Evolutionary conservation across 2,329 filamentous ascomycete genomes (phyloP), one percentile per base, ranked within the genome.

Genomic region (Colletotrichum endophyticum): DNA sequence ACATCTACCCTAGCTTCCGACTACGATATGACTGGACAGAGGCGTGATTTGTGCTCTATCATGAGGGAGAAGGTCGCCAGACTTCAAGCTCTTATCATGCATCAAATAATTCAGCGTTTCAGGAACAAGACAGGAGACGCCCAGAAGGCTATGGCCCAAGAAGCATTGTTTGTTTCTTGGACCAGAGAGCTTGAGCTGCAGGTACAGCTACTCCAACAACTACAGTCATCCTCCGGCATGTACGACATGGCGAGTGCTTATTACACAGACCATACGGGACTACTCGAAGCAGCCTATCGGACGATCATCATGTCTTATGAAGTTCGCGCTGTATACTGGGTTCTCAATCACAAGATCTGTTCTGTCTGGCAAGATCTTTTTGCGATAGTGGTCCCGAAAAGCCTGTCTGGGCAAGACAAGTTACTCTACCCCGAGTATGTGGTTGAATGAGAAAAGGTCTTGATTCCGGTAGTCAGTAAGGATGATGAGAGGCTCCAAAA

Each of bases 101-200:
- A 70, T 30, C 71, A 73, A n/a, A 73, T 73, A 15, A 73, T 73
- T 6, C 56, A 59, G 30, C n/a, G 36, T 11, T 73, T 70, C 30
- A 73, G 71, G 27, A 25, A 64, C 39, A 57, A 16, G 16, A 30
- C 30, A 9, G 19, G 30, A 1, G 36, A 73, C 15, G 19, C 69
- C 12, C 16, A 15, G 27, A 73, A 63, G 25, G 36, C 71, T 11
- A 39, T 36, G 13, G 12, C 34, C 8, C 22, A 73, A 8, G 71
- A 73, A 22, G 66, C 66, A 8, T 27, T 73, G 6, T 64, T 73
- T 22, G 66, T 36, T 4, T 73, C 71, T 8, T 73, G 71, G 66
- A 30, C 57, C 11, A 63, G 66, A 44, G 71, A 73, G 27, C 39
- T 73, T 8, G 56, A 73, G 30, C 56, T 73, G 2, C 66, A 73